Conservation (phyloP, 192 early-diverging fungal genomes). For the Umbelopsis vinacea region DNA sequence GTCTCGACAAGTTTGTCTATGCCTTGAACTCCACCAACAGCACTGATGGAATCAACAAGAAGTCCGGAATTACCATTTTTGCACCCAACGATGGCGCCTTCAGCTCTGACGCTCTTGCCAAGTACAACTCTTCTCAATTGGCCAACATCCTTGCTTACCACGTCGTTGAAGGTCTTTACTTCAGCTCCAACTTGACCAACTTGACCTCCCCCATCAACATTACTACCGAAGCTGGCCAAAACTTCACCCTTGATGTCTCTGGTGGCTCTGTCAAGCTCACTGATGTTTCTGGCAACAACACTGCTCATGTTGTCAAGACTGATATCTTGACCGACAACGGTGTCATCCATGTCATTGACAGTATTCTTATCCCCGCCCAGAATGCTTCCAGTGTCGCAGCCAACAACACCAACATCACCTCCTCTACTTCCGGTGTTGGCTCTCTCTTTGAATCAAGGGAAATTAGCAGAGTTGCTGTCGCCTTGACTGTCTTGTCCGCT, state of each 20-base stretch:
- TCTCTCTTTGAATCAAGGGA: neutral
- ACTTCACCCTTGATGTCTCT: neutral
- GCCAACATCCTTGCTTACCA: slow-evolving; percentile 55
- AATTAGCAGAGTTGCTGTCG: neutral
- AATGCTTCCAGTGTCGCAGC: neutral
- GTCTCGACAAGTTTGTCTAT: neutral
- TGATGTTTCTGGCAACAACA: neutral
- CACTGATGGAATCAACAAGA: slow-evolving; percentile 47
- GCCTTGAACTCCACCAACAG: slow-evolving; percentile 8
- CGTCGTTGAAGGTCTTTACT: slow-evolving; percentile 39
- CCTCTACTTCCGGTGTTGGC: slow-evolving; percentile 5
- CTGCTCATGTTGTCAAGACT: neutral
- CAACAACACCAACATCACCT: slow-evolving; percentile 13
- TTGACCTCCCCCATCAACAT: neutral
- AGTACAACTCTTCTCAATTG: slow-evolving; percentile 54
- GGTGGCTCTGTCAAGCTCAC: neutral
- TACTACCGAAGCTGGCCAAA: neutral
- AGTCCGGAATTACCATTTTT: slow-evolving; percentile 64
- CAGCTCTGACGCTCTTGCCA: slow-evolving; percentile 59
- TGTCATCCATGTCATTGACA: slow-evolving; percentile 51
- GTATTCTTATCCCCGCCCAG: slow-evolving; percentile 36
- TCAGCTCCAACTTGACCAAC: slow-evolving; percentile 4
- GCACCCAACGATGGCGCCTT: slow-evolving; percentile 68
- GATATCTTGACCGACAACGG: slow-evolving; percentile 52
- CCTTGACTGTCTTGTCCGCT: slow-evolving; percentile 10